Evolutionary conservation across 2,329 filamentous ascomycete species (phyloP).

Genomic region (Hypoxylon sp.): DNA sequence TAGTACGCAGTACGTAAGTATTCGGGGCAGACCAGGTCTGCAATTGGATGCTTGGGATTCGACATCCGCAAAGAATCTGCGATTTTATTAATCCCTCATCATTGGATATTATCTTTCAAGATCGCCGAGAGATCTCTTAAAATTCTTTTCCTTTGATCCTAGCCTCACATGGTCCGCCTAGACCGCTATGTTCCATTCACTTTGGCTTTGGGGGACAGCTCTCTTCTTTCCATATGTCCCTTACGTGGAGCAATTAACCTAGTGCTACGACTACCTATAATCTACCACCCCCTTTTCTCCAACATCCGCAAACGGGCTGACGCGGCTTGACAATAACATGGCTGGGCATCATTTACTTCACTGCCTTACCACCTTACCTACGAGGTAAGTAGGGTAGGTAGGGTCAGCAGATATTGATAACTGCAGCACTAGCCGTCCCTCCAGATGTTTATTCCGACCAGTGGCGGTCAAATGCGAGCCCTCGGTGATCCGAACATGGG

Average conservation of each 20-base stretch:
- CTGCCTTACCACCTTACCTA: conserved; percentile 33
- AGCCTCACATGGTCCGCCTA: conserved; percentile 7
- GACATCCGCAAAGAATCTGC: conserved; percentile 22
- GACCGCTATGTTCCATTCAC: conserved; percentile 8
- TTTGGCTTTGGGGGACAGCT: neutral
- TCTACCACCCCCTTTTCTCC: conserved; percentile 29
- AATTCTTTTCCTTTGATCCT: conserved; percentile 12
- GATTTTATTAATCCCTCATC: conserved; percentile 35
- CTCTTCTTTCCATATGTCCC: conserved; percentile 21
- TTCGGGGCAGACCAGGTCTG: conserved; percentile 23
- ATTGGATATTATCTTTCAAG: conserved; percentile 21
- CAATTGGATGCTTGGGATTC: conserved; percentile 25
- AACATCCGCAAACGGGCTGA: conserved; percentile 35
- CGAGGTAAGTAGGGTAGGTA: conserved; percentile 34
- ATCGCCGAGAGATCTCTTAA: conserved; percentile 16
- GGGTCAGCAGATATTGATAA: conserved; percentile 19
- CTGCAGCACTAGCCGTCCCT: neutral
- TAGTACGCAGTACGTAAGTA: conserved; percentile 44
- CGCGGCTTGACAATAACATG: conserved; percentile 30
- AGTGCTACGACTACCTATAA: conserved; percentile 17
- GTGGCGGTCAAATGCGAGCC: conserved; percentile 7
- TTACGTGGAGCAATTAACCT: conserved; percentile 37
- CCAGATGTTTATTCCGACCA: conserved; percentile 9
- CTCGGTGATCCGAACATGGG: conserved; percentile 13
- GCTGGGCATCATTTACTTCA: conserved; percentile 26